Percentiles rank a stretch among this genome's conserved stretches.
Evolutionary conservation across 495 filamentous ascomycete species (phyloP).

Genomic region (Penicillium turbatum): DNA sequence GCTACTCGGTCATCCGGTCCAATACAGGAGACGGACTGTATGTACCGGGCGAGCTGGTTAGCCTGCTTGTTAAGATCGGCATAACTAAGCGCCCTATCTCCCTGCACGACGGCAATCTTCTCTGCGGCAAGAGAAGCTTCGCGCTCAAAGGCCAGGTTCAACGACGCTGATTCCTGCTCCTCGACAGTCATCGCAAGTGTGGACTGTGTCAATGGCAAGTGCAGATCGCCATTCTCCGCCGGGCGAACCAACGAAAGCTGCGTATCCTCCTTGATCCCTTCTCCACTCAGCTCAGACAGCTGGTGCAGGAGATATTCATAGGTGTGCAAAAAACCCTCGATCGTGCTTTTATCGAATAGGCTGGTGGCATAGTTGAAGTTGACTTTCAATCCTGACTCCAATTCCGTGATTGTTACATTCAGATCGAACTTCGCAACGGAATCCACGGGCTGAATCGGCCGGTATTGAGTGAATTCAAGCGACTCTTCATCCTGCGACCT

Average conservation of each 20-base stretch:
- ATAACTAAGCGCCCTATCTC: neutral
- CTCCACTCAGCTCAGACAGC: neutral
- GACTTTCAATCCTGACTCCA: neutral
- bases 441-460: neutral
- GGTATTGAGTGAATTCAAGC: neutral
- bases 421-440: neutral
- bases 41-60: neutral
- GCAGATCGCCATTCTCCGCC: neutral
- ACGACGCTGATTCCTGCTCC: neutral
- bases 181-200: neutral
- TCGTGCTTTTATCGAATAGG: neutral
- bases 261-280: neutral
- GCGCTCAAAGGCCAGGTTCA: neutral
- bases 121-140: neutral
- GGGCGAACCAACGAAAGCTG: neutral
- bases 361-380: neutral
- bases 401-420: neutral
- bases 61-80: neutral
- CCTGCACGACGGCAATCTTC: neutral
- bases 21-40: neutral
- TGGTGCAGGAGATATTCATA: neutral
- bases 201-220: neutral
- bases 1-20: neutral
- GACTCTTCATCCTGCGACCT: neutral
- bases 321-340: neutral